Conservation (phyloP, 1,284 basidiomycete species). For the Pseudozyma tsukubaensis region DNA sequence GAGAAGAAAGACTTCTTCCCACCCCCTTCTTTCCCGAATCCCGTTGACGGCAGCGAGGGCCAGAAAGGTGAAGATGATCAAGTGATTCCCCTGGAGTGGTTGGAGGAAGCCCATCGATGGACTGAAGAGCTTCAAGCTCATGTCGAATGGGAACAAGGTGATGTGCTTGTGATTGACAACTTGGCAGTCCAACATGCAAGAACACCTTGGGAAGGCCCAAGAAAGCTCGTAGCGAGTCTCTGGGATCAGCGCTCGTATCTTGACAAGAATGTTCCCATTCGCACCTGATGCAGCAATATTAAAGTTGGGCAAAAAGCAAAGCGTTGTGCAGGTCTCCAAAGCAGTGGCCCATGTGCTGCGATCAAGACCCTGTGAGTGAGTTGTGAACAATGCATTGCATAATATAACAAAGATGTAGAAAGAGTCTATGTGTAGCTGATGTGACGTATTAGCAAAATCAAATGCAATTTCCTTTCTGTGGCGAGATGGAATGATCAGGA, state of each 20-base stretch:
- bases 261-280: constrained; percentile 27
- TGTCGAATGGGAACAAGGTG: constrained; percentile 49
- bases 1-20: constrained; percentile 38
- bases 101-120: constrained; percentile 27
- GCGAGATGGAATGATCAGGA: constrained; percentile 30
- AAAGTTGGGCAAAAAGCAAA: not conserved
- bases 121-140: constrained; percentile 42
- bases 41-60: not conserved
- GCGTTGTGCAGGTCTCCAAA: too few species aligned
- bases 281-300: constrained; percentile 5
- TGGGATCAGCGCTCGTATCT: constrained; percentile 49
- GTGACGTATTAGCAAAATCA: not conserved
- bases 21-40: constrained; percentile 33
- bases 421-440: constrained; percentile 15
- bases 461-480: not conserved
- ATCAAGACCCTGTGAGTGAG: not conserved
- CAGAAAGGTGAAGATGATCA: constrained; percentile 17
- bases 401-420: constrained; percentile 9
- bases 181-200: constrained; percentile 53
- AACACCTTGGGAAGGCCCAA: constrained; percentile 45
- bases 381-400: constrained; percentile 3
- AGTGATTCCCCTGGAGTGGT: constrained; percentile 42
- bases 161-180: constrained; percentile 51
- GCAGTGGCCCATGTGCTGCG: not conserved
- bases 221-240: constrained; percentile 45